Conservation (phyloP, 768 basidiomycete species). For the Lactarius hatsudake region DNA sequence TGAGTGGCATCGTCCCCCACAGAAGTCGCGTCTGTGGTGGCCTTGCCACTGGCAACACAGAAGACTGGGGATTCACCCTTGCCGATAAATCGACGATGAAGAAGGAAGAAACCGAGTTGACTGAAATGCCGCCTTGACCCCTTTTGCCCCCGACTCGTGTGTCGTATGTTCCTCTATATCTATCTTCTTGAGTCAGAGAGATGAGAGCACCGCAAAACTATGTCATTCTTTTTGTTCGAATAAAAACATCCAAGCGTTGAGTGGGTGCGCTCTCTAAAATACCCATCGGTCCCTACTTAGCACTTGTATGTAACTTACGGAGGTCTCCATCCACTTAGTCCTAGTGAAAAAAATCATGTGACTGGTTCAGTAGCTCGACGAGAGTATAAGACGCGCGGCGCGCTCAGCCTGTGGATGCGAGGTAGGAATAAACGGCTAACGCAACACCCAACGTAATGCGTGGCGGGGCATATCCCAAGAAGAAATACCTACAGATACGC, state of each 20-base stretch:
- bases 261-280: no score
- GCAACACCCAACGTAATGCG: neutral
- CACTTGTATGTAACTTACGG: no score
- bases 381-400: neutral
- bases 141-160: neutral
- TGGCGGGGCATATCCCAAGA: neutral
- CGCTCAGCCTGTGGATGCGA: slow-evolving; percentile 6
- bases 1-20: neutral
- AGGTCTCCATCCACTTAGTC: no score
- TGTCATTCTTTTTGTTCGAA: neutral
- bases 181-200: neutral
- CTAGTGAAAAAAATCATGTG: neutral
- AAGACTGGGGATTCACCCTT: neutral
- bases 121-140: neutral
- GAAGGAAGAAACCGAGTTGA: neutral
- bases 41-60: neutral
- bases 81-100: neutral
- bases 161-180: neutral
- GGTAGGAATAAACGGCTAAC: slow-evolving; percentile 1
- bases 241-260: neutral
- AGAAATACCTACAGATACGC: slow-evolving; percentile 27
- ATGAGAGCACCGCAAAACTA: neutral
- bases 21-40: neutral
- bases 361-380: neutral
- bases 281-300: no score